These are phyloP conservation scores for Staphylotrichum longicolle DNA, from an alignment of 495 filamentous ascomycete species.

Conservation along the genomic window DNA sequence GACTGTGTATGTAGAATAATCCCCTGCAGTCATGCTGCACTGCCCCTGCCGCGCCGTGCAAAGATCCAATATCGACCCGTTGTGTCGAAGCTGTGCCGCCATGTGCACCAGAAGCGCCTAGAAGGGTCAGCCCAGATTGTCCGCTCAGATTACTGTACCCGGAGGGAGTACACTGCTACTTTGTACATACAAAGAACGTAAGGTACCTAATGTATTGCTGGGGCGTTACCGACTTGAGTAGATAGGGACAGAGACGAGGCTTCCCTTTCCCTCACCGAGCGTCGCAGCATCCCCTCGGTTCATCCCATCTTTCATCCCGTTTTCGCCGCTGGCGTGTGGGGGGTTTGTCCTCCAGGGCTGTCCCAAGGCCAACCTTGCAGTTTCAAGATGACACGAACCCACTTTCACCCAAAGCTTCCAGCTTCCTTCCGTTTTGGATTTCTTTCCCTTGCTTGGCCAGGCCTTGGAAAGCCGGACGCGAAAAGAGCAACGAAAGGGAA, in stretches of 20 bases:
- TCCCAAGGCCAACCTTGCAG: background rate
- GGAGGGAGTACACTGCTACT: background rate
- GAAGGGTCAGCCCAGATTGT: background rate
- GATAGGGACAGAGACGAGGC: background rate
- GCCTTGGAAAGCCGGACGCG: no score
- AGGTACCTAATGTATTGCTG: no score
- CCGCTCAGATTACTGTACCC: background rate
- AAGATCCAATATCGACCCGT: background rate
- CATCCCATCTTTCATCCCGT: conserved; percentile 8
- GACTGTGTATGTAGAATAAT: no score
- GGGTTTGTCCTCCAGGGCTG: background rate
- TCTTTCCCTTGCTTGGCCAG: no score
- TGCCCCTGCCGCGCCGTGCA: conserved; percentile 6
- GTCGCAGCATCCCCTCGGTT: conserved; percentile 1
- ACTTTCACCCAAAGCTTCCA: background rate
- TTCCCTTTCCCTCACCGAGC: conserved; percentile 6
- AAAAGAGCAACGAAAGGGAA: no score
- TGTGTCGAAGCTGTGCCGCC: conserved; percentile 8
- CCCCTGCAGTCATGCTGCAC: conserved; percentile 13
- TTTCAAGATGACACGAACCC: conserved; percentile 3
- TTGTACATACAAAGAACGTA: no score
- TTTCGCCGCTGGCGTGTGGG: background rate
- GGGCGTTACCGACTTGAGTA: no score
- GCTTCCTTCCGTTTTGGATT: no score
- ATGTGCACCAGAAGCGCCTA: background rate